Evolutionary conservation across 2,329 filamentous ascomycete species (phyloP), one percentile per base, ranked within the genome.

Genomic region (Monosporascus sp.): DNA sequence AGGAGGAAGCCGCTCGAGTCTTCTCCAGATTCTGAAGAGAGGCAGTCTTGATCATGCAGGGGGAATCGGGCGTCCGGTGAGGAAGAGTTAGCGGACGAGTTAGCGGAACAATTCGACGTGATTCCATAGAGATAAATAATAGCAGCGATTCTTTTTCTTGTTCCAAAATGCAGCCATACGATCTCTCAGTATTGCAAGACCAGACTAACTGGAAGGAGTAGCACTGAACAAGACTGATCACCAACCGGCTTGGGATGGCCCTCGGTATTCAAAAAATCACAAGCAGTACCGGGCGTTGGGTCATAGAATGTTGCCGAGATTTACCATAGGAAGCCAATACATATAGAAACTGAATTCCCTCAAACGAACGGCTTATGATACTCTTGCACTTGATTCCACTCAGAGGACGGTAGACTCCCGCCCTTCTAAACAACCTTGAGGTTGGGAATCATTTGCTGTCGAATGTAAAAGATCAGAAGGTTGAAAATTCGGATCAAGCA

Each of bases 301-400:
- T 17, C 14, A n/a, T 51, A 52, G 49, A 15, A 65, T 68, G 65
- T 68, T 52, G 66, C 67, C 67, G 63, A 62, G 54, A 64, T 62
- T 56, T 65, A 69, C 67, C 67, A 69, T 69, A 46, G 67, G 65
- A 68, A 66, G 53, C 58, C 66, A 57, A 63, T 61, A 65, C 64
- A 54, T 62, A 55, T 48, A 51, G 47, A 54, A 60, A 60, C 60
- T 56, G 64, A 49, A 57, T 60, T 62, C 67, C 67, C 67, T 69
- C 67, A 69, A 69, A 69, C 67, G 62, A 65, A 61, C 66, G 67
- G 67, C 65, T 60, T 57, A 31, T 46, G 59, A 55, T 65, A 44
- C 56, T 69, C 67, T 69, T 51, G 67, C 67, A 68, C 66, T 61
- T 51, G 59, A 66, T 61, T 59, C 60, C 51, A 61, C 53, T 60